These are phyloP conservation scores for Ehretia macrophylla DNA, from an alignment of 257 asterid genomes.

Conservation along the genomic window DNA sequence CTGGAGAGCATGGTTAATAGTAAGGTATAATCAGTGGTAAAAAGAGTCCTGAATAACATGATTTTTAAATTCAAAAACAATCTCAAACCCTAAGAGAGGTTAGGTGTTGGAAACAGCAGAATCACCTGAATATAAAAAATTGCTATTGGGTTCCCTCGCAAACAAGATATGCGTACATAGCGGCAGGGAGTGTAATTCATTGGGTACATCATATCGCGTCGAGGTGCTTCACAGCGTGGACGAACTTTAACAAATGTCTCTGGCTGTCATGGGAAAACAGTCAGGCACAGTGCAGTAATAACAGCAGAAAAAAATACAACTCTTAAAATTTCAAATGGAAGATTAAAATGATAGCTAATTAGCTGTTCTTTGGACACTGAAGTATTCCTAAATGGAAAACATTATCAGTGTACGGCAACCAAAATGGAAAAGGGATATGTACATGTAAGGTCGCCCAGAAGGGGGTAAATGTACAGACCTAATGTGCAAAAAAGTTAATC, in stretches of 20 bases:
- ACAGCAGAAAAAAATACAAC: not conserved
- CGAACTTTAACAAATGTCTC: constrained; percentile 89
- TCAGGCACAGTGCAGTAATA: constrained; percentile 7
- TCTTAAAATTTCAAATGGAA: not conserved
- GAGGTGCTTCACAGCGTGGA: constrained; percentile 98
- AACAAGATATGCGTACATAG: constrained; percentile 89
- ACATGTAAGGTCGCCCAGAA: no score
- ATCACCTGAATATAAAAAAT: constrained; percentile 88
- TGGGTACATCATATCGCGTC: constrained; percentile 88
- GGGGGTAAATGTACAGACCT: no score
- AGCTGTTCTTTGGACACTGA: not conserved
- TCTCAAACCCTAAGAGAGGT: no score
- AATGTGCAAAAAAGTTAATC: no score
- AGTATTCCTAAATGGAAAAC: not conserved
- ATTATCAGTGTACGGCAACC: not conserved
- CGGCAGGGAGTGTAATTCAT: constrained; percentile 88
- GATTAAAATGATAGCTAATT: not conserved
- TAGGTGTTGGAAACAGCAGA: no score
- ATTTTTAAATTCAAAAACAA: not conserved
- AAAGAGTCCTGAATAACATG: not conserved
- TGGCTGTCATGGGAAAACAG: constrained; percentile 57
- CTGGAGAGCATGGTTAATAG: no score
- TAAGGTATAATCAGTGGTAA: no score
- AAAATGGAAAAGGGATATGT: not conserved
- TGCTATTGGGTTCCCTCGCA: constrained; percentile 98